Conservation (phyloP, 306 rosid species). For the Fragaria ananassa region DNA sequence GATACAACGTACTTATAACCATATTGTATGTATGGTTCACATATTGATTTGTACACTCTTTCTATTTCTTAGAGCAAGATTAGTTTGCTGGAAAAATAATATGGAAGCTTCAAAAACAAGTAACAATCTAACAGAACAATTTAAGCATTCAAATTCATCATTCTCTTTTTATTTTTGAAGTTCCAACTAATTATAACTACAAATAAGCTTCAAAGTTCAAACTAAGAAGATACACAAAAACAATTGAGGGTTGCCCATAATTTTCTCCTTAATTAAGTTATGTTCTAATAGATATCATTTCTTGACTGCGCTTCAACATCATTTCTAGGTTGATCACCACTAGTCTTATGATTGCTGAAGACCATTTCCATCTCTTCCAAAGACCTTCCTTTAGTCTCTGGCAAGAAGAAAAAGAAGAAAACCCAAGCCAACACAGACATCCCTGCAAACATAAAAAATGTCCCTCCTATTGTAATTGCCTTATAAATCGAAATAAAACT, state of each 20-base stretch:
- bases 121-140: too few relatives aligned
- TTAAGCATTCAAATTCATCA: too few relatives aligned
- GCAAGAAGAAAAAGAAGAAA: conserved; percentile 62
- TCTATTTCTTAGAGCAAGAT: too few relatives aligned
- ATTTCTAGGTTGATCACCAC: not conserved
- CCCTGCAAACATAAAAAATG: conserved; percentile 69
- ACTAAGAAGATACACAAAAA: too few relatives aligned
- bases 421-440: conserved; percentile 53
- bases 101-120: too few relatives aligned
- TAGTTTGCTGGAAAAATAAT: too few relatives aligned
- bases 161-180: too few relatives aligned
- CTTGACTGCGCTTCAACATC: conserved; percentile 28
- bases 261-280: not conserved
- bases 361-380: conserved; percentile 77
- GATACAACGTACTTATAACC: too few relatives aligned
- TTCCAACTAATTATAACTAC: too few relatives aligned
- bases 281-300: conserved; percentile 1
- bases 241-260: not conserved
- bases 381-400: conserved; percentile 74
- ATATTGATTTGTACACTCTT: too few relatives aligned
- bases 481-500: conserved; percentile 58
- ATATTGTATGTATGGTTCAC: too few relatives aligned
- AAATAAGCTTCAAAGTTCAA: too few relatives aligned
- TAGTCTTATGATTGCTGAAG: conserved; percentile 26
- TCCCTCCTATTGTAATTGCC: conserved; percentile 75